Evolutionary conservation across 805 yeast genomes (phyloP).

Genomic region (Kodamaea fukazawae): DNA sequence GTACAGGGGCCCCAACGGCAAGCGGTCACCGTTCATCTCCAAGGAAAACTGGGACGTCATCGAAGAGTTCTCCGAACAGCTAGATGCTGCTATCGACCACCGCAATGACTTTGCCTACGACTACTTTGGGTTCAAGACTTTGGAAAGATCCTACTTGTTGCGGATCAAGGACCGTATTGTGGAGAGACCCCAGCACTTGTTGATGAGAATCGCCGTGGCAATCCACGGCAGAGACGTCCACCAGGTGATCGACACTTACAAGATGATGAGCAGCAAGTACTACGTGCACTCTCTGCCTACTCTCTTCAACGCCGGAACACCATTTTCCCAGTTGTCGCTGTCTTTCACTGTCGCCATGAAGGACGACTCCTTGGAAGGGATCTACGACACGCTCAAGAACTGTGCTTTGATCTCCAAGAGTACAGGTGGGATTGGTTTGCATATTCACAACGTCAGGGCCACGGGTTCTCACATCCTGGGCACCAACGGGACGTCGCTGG

Average conservation of each 20-base stretch:
- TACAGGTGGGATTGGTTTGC: slow-evolving; percentile 95
- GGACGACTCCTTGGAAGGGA: slow-evolving; percentile 94
- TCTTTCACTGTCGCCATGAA: slow-evolving; percentile 90
- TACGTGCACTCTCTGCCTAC: slow-evolving; percentile 97
- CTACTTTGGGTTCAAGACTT: slow-evolving; percentile 60
- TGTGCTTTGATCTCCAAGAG: slow-evolving; percentile 90
- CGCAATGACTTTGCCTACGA: slow-evolving; percentile 54
- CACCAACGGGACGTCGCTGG: slow-evolving; percentile 89
- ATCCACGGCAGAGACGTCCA: slow-evolving; percentile 56
- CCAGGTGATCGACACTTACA: slow-evolving; percentile 53
- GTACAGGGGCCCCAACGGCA: slow-evolving; percentile 77
- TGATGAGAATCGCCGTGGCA: slow-evolving; percentile 62
- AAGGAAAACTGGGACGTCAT: slow-evolving; percentile 40
- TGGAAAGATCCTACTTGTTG: slow-evolving; percentile 57
- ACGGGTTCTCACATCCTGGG: slow-evolving; percentile 88
- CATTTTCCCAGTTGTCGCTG: slow-evolving; percentile 80
- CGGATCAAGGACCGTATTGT: slow-evolving; percentile 55
- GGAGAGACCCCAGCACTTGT: slow-evolving; percentile 60
- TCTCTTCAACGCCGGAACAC: slow-evolving; percentile 88
- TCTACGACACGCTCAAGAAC: slow-evolving; percentile 82
- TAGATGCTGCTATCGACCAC: slow-evolving; percentile 45
- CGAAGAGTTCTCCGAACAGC: slow-evolving; percentile 37
- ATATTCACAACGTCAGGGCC: slow-evolving; percentile 82
- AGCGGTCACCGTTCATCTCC: slow-evolving; percentile 47
- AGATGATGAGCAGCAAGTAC: slow-evolving; percentile 78